phyloP scores from a whole-genome alignment of 768 basidiomycete species.

The Chalciporus piperatus region DNA sequence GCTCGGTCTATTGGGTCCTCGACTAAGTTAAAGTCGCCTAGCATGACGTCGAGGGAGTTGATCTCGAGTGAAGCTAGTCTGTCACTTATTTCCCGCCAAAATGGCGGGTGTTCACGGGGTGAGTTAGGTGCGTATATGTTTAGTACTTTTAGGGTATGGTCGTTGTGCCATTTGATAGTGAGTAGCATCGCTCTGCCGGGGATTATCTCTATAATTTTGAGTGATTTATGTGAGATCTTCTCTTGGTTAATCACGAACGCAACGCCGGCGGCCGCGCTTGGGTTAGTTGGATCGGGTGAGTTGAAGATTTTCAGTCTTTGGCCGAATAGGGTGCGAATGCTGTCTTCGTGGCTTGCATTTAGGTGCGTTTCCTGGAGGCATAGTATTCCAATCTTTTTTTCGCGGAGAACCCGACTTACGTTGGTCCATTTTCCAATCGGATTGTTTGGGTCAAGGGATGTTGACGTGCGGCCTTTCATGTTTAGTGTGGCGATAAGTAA shows the following conservation, averaged over 20 bases:
- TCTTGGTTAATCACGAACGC: slow-evolving; percentile 36
- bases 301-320: no score
- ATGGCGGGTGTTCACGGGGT: slow-evolving; percentile 20
- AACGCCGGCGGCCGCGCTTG: slow-evolving; percentile 20
- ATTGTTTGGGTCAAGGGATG: background rate
- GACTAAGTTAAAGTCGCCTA: slow-evolving; percentile 29
- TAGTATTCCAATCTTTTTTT: slow-evolving; percentile 15
- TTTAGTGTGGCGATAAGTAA: slow-evolving; percentile 11
- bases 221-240: slow-evolving; percentile 3
- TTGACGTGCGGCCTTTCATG: slow-evolving; percentile 11
- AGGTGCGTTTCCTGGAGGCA: slow-evolving; percentile 26
- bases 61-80: no score
- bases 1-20: no score
- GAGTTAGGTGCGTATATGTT: slow-evolving; percentile 37
- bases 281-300: background rate
- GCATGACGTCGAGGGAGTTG: slow-evolving; percentile 29
- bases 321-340: no score
- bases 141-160: slow-evolving; percentile 22
- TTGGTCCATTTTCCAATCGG: slow-evolving; percentile 15
- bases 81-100: no score
- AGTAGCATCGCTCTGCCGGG: slow-evolving; percentile 28
- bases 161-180: slow-evolving; percentile 16
- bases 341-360: background rate
- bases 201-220: slow-evolving; percentile 4
- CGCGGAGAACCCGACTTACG: slow-evolving; percentile 10